A percentile compares a stretch with the other conserved stretches of the same genome.
Evolutionary conservation across 2,329 filamentous ascomycete species (phyloP).

Genomic region (Beauveria rudraprayagi): DNA sequence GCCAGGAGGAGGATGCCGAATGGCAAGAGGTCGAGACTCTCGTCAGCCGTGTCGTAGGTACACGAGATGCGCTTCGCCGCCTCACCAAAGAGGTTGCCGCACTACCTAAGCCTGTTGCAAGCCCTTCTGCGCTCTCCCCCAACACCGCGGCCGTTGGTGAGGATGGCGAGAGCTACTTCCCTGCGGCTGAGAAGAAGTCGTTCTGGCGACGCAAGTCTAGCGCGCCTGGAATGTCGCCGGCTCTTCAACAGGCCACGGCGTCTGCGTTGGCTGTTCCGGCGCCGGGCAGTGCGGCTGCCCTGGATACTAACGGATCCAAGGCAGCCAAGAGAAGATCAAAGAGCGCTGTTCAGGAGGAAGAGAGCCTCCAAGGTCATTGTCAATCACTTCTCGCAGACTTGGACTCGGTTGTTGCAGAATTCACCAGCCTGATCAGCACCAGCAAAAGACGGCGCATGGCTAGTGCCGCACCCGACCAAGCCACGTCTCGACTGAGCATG

Average conservation of each 20-base stretch:
- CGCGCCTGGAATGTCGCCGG: slow-evolving; percentile 34
- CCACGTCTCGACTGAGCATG: slow-evolving; percentile 53
- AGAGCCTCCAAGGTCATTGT: slow-evolving; percentile 71
- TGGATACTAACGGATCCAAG: slow-evolving; percentile 24
- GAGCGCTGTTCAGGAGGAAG: slow-evolving; percentile 43
- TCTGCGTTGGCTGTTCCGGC: slow-evolving; percentile 36
- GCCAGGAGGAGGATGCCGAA: slow-evolving; percentile 61
- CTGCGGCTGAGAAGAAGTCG: slow-evolving; percentile 51
- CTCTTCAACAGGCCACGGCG: slow-evolving; percentile 30
- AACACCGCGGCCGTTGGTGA: slow-evolving; percentile 38
- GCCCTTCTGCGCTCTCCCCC: slow-evolving; percentile 32
- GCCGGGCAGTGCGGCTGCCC: slow-evolving; percentile 27
- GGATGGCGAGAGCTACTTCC: slow-evolving; percentile 49
- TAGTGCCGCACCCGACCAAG: slow-evolving; percentile 40
- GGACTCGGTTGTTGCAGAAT: slow-evolving; percentile 75
- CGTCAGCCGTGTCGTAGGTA: slow-evolving; percentile 78
- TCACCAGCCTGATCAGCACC: slow-evolving; percentile 65
- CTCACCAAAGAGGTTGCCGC: slow-evolving; percentile 78
- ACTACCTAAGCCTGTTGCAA: slow-evolving; percentile 22
- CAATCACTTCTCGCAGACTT: slow-evolving; percentile 76
- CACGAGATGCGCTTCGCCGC: slow-evolving; percentile 78
- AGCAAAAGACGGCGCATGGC: slow-evolving; percentile 69
- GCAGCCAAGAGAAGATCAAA: slow-evolving; percentile 29
- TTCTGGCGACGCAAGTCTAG: slow-evolving; percentile 93
- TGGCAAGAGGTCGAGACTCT: slow-evolving; percentile 83